These are phyloP conservation scores for Balansia obtecta DNA, from an alignment of 2,329 filamentous ascomycete genomes.

Conservation along the genomic window DNA sequence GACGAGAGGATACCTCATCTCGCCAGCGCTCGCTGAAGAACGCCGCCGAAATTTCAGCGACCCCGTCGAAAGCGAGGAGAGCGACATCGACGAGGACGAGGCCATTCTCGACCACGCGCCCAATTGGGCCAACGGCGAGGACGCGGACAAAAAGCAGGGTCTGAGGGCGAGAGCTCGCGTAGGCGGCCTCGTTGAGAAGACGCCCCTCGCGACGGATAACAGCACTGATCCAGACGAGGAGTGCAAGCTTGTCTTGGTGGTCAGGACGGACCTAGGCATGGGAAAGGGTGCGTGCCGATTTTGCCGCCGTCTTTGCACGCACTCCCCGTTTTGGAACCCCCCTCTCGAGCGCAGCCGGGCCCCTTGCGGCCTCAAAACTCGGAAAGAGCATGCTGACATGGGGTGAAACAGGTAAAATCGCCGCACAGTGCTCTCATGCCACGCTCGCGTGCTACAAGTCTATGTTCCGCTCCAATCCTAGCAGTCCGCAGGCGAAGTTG, in stretches of 20 bases:
- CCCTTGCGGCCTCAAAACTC: background rate
- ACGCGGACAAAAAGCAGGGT: conserved; percentile 46
- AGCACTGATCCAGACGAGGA: conserved; percentile 47
- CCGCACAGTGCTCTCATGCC: conserved; percentile 90
- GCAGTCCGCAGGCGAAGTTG: conserved; percentile 44
- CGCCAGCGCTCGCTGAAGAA: conserved; percentile 43
- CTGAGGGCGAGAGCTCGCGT: conserved; percentile 21
- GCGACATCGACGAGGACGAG: conserved; percentile 51
- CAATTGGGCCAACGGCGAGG: conserved; percentile 51
- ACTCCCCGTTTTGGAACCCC: too few relatives aligned
- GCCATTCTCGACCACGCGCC: conserved; percentile 51
- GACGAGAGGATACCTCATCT: conserved; percentile 45
- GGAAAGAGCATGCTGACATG: background rate
- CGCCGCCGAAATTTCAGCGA: conserved; percentile 43
- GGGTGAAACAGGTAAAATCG: conserved; percentile 70
- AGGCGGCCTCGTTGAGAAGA: conserved; percentile 11
- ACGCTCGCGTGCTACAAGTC: conserved; percentile 95
- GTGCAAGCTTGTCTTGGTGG: conserved; percentile 87
- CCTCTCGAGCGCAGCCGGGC: too few relatives aligned
- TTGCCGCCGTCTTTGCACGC: conserved; percentile 2
- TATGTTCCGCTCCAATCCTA: conserved; percentile 45
- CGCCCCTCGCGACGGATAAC: conserved; percentile 19
- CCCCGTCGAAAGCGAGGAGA: conserved; percentile 56
- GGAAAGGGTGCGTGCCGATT: conserved; percentile 61
- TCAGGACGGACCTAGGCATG: conserved; percentile 92